phyloP scores from a whole-genome alignment of 2,329 filamentous ascomycete species.

The Curvularia lunata region DNA sequence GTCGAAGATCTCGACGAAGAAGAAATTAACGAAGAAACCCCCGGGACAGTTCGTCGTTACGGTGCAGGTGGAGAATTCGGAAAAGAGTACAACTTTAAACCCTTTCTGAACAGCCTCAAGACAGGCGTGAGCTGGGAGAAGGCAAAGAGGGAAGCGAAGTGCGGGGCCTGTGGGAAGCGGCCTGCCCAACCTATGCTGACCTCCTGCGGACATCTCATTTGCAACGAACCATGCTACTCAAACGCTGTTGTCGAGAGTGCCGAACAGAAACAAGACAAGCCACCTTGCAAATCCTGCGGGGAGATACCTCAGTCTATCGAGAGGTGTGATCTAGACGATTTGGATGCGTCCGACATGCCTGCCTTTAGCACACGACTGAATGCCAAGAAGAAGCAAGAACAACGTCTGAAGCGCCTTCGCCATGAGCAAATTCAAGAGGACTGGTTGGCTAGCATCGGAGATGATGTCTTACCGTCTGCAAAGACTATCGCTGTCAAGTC shows the following conservation, averaged over 20 bases:
- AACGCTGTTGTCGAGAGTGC: constrained; percentile 39
- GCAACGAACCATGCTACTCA: constrained; percentile 55
- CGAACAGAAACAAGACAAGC: constrained; percentile 11
- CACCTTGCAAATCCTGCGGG: constrained; percentile 47
- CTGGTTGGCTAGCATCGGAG: constrained; percentile 49
- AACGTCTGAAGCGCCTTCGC: constrained; percentile 17
- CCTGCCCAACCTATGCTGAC: constrained; percentile 55
- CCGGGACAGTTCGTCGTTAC: not conserved
- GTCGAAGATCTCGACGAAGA: not conserved
- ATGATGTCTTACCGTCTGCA: constrained; percentile 51
- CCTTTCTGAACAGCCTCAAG: constrained; percentile 49
- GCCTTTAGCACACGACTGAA: constrained; percentile 27
- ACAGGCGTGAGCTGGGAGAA: constrained; percentile 47
- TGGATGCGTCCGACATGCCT: not conserved
- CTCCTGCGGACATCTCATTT: constrained; percentile 64
- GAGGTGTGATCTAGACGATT: constrained; percentile 32
- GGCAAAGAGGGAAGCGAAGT: constrained; percentile 52
- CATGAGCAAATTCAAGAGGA: constrained; percentile 42
- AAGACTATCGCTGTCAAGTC: constrained; percentile 57
- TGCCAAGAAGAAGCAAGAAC: constrained; percentile 21
- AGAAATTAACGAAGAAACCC: not conserved
- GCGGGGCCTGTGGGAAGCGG: constrained; percentile 51
- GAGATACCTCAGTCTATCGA: constrained; percentile 26
- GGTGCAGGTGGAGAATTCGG: constrained; percentile 42
- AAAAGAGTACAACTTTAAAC: constrained; percentile 49